A percentile compares a stretch with the other conserved stretches of the same genome.
Evolutionary conservation across 2,329 filamentous ascomycete genomes (phyloP).

Genomic region (Penicillium sp.): DNA sequence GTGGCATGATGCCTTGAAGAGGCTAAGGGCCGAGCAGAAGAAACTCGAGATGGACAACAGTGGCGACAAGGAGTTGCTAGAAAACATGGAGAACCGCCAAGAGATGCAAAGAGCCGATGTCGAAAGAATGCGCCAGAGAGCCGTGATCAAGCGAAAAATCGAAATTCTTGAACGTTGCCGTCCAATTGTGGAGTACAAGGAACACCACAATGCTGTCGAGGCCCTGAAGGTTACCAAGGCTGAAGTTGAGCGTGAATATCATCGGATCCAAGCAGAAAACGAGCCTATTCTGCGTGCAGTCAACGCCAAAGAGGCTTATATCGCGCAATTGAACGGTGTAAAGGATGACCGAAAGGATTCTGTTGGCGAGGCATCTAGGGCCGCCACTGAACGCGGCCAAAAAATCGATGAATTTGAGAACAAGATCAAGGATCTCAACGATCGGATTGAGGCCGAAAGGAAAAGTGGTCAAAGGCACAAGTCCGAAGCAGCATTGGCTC

Average conservation of each 20-base stretch:
- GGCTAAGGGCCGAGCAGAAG: conserved; percentile 67
- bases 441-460: conserved; percentile 51
- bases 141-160: conserved; percentile 63
- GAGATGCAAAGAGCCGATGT: conserved; percentile 74
- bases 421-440: conserved; percentile 36
- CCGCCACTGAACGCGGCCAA: conserved; percentile 41
- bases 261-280: conserved; percentile 57
- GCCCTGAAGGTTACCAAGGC: conserved; percentile 57
- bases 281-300: conserved; percentile 69
- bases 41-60: conserved; percentile 57
- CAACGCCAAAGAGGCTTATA: conserved; percentile 67
- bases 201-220: conserved; percentile 49
- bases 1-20: conserved; percentile 73
- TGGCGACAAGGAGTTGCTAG: conserved; percentile 61
- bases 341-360: conserved; percentile 55
- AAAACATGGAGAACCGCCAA: conserved; percentile 69
- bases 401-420: conserved; percentile 42
- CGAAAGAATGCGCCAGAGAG: conserved; percentile 73
- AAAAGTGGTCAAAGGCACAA: conserved; percentile 52
- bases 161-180: conserved; percentile 63
- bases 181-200: conserved; percentile 63
- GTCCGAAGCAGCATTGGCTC: conserved; percentile 51
- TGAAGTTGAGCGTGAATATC: conserved; percentile 56
- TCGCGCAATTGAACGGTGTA: conserved; percentile 52
- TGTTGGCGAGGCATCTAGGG: conserved; percentile 55